Evolutionary conservation across 805 yeast genomes (phyloP).

Genomic region (Peterozyma xylosa): DNA sequence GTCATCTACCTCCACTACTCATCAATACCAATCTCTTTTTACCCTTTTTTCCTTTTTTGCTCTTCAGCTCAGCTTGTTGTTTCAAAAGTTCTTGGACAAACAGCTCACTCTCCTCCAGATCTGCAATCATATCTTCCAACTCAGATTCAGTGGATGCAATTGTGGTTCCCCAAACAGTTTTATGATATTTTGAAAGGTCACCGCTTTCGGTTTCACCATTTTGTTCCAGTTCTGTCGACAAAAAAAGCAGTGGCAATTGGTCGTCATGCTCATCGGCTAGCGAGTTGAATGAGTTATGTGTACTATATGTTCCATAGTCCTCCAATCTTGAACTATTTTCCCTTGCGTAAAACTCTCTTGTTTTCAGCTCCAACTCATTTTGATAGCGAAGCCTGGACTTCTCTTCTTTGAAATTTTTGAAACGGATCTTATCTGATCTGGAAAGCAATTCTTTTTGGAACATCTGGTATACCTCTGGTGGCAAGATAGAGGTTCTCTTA

Average conservation of each 20-base stretch:
- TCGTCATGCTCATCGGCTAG: constrained; percentile 27
- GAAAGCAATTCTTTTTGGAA: constrained; percentile 51
- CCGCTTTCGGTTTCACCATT: constrained; percentile 7
- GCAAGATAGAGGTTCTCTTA: constrained; percentile 19
- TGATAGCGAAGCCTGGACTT: constrained; percentile 49
- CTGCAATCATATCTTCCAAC: constrained; percentile 30
- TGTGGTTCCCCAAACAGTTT: constrained; percentile 73
- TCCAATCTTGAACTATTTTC: constrained; percentile 39
- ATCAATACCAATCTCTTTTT: constrained; percentile 36
- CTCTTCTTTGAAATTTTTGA: constrained; percentile 53
- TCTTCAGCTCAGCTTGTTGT: constrained; percentile 41
- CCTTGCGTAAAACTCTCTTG: constrained; percentile 48
- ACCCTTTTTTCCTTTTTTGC: constrained; percentile 29
- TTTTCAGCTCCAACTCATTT: constrained; percentile 47
- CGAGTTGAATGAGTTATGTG: constrained; percentile 7
- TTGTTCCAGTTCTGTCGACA: constrained; percentile 20
- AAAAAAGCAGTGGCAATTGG: constrained; percentile 29
- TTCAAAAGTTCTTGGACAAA: constrained; percentile 39
- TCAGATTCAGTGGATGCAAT: constrained; percentile 33
- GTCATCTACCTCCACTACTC: constrained; percentile 16
- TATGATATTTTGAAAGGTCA: constrained; percentile 6
- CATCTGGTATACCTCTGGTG: constrained; percentile 32
- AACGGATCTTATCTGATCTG: constrained; percentile 42
- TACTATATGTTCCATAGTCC: constrained; percentile 21
- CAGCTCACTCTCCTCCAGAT: constrained; percentile 33